These are phyloP conservation scores for Elsinoe ampelina DNA, from an alignment of 2,329 filamentous ascomycete species.

Conservation along the genomic window DNA sequence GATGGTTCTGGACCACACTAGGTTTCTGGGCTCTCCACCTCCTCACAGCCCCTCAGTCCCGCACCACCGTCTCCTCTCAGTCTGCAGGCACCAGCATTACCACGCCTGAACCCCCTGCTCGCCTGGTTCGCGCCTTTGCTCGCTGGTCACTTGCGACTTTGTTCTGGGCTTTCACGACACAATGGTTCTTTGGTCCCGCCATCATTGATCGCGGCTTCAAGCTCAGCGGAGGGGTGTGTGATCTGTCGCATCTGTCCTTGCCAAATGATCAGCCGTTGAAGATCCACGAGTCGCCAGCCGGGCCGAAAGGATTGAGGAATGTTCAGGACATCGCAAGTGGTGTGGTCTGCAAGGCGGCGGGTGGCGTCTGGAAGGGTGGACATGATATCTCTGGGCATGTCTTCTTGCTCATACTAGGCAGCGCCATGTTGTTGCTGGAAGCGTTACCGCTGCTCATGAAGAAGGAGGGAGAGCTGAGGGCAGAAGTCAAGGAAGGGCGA, in stretches of 20 bases:
- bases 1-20: slow-evolving; percentile 82
- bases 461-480: slow-evolving; percentile 52
- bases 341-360: slow-evolving; percentile 70
- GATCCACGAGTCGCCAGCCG: slow-evolving; percentile 24
- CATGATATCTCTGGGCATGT: slow-evolving; percentile 96
- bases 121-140: slow-evolving; percentile 49
- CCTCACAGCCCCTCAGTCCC: slow-evolving; percentile 37
- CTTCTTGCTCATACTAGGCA: slow-evolving; percentile 80
- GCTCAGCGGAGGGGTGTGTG: slow-evolving; percentile 80
- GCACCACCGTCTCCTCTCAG: slow-evolving; percentile 16
- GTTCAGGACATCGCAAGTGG: slow-evolving; percentile 27
- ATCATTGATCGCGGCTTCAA: slow-evolving; percentile 84
- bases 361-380: slow-evolving; percentile 81
- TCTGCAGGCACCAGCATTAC: not conserved
- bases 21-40: slow-evolving; percentile 54
- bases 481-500: slow-evolving; percentile 35
- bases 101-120: slow-evolving; percentile 28
- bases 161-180: slow-evolving; percentile 80
- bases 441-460: slow-evolving; percentile 58
- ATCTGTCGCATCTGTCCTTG: slow-evolving; percentile 32
- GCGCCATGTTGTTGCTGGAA: slow-evolving; percentile 73
- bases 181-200: slow-evolving; percentile 91
- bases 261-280: slow-evolving; percentile 39
- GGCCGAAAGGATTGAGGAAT: slow-evolving; percentile 27
- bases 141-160: slow-evolving; percentile 65